Base-by-base conservation (phyloP, 768 basidiomycete species). In the Rhodotorula taiwanensis region DNA sequence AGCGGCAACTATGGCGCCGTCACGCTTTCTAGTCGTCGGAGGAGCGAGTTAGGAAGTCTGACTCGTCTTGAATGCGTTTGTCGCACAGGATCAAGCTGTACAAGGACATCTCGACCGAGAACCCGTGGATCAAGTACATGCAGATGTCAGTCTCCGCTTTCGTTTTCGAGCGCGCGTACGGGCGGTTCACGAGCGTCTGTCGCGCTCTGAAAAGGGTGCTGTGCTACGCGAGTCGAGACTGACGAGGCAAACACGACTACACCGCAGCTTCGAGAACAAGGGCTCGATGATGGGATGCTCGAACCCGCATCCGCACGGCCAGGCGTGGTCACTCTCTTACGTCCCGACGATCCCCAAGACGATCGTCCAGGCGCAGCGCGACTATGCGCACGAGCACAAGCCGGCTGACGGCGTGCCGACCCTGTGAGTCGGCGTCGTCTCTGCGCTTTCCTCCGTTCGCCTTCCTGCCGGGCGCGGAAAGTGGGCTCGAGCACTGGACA, bases 201-300 rank as follows among this genome's bases (percentile, higher is more conserved):
- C 48, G 45, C n/a, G 10, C 47, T n/a, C 39, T 23, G 15, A 15
- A 8, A 7, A n/a, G n/a, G n/a, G 15, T 23, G 43, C 23, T 23
- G 16, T 44, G 13, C n/a, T n/a, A n/a, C n/a, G n/a, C n/a, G n/a
- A n/a, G n/a, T n/a, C n/a, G n/a, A n/a, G n/a, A 2, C 43, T 14
- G 3, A n/a, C 18, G 28, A 14, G 41, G 43, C 43, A 10, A 44
- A n/a, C 4, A 44, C 23, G 7, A 44, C 47, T 15, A 4, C 9
- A 21, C 18, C 44, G 43, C 53, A 74, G 67, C 25, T 69, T 70
- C 43, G 70, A 90, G 86, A 92, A 91, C 76, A 93, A 92, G 77
- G 92, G 92, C 4, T 77, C 85, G 5, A 91, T 90, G 79, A 93
- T 93, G 92, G 92, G 92, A 16, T 93, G 89, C 73, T 89, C 87